A percentile compares a stretch with the other conserved stretches of the same genome.
Evolutionary conservation across 139 green algal species (phyloP).

Genomic region (Micromonas pusilla): DNA sequence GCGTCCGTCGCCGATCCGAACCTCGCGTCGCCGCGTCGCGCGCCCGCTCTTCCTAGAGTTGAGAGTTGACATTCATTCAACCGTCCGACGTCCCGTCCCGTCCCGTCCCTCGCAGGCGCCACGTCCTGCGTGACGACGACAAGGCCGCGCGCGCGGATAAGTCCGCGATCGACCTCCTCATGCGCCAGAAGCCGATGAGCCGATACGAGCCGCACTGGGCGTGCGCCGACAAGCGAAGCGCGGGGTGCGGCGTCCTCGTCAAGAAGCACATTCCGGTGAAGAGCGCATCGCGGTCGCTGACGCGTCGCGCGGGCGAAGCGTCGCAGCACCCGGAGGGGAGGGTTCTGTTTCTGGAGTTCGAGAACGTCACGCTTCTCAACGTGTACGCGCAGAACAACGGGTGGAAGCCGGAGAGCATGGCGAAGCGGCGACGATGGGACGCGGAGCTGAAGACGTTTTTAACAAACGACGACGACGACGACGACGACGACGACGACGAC

Average conservation of each 20-base stretch:
- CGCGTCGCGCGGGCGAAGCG: background rate
- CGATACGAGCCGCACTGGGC: background rate
- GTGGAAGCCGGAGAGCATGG: background rate
- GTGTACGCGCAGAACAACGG: constrained; percentile 27
- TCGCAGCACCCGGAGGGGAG: background rate
- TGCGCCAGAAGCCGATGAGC: background rate
- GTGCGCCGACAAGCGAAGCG: background rate
- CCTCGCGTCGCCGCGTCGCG: too few species aligned
- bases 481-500: too few species aligned
- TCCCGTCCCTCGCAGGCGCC: background rate
- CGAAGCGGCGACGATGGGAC: constrained; percentile 19
- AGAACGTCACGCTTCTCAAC: background rate
- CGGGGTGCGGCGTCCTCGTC: background rate
- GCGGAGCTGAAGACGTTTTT: constrained; percentile 18
- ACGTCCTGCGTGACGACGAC: background rate
- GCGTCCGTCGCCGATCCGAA: too few species aligned
- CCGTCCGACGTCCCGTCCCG: background rate
- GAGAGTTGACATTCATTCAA: background rate
- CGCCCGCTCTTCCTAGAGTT: too few species aligned
- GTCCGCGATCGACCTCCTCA: background rate
- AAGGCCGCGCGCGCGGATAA: background rate
- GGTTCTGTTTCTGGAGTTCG: background rate
- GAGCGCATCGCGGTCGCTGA: background rate
- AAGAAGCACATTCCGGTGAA: background rate
- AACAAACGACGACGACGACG: too few species aligned